phyloP scores from a whole-genome alignment of 768 basidiomycete species.

The Termitomyces eurrhizus region DNA sequence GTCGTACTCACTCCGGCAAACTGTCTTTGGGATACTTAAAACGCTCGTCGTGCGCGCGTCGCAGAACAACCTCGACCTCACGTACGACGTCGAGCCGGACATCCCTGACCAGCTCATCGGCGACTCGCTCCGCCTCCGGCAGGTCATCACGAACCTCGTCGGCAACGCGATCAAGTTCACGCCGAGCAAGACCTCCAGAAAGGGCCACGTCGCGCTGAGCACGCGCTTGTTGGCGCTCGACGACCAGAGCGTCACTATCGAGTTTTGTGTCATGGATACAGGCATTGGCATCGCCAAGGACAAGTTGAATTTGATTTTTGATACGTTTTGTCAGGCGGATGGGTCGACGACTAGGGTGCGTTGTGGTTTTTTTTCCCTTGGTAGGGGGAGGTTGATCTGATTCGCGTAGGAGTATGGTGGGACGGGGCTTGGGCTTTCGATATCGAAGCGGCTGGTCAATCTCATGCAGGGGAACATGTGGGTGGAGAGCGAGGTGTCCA shows the following conservation, averaged over 20 bases:
- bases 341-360: slow-evolving; percentile 92
- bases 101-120: slow-evolving; percentile 98
- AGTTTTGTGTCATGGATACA: slow-evolving; percentile 97
- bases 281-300: slow-evolving; percentile 99
- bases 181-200: slow-evolving; percentile 67
- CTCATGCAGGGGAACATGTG: slow-evolving; percentile 99
- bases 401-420: slow-evolving; percentile 85
- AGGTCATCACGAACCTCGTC: slow-evolving; percentile 93
- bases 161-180: slow-evolving; percentile 99
- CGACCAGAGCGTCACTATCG: slow-evolving; percentile 81
- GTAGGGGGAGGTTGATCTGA: slow-evolving; percentile 1
- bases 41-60: slow-evolving; percentile 97
- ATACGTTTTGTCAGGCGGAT: slow-evolving; percentile 98
- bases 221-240: slow-evolving; percentile 77
- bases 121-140: slow-evolving; percentile 89
- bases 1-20: slow-evolving; percentile 96
- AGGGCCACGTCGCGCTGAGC: slow-evolving; percentile 89
- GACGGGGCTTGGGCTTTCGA: slow-evolving; percentile 93
- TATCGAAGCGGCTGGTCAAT: slow-evolving; percentile 93
- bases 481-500: slow-evolving; percentile 93
- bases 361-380: slow-evolving; percentile 12
- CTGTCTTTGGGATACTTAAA: slow-evolving; percentile 96
- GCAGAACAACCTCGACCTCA: slow-evolving; percentile 93
- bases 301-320: slow-evolving; percentile 96
- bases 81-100: slow-evolving; percentile 92